Percentiles rank a stretch among this genome's conserved stretches.
Evolutionary conservation across 768 basidiomycete genomes (phyloP).

Genomic region (Termitomyces sp.): DNA sequence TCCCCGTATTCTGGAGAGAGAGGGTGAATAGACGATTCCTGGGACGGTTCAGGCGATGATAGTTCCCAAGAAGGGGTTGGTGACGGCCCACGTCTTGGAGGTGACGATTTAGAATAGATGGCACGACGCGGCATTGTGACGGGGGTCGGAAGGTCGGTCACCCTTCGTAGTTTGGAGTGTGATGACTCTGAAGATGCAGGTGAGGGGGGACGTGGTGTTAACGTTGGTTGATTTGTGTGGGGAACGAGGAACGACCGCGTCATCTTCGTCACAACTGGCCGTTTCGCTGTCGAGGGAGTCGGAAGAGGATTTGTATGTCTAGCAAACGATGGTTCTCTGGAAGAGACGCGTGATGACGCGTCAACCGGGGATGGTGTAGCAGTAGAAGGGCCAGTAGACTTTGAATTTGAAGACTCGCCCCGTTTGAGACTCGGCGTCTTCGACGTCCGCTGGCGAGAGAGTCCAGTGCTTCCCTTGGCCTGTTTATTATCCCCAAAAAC

Average conservation of each 20-base stretch:
- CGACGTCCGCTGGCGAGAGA: not conserved
- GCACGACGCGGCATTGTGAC: conserved; percentile 5
- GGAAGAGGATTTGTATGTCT: not conserved
- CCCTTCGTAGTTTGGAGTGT: not conserved
- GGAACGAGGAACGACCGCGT: conserved; percentile 2
- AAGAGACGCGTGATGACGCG: not conserved
- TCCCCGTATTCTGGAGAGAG: no score
- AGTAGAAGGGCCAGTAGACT: not conserved
- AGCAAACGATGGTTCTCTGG: not conserved
- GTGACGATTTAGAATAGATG: not conserved
- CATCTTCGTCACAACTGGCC: not conserved
- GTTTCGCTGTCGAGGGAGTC: not conserved
- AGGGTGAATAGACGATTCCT: not conserved
- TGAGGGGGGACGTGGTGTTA: not conserved
- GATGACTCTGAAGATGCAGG: not conserved
- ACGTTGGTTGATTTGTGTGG: not conserved
- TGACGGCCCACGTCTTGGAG: not conserved
- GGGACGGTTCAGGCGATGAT: not conserved
- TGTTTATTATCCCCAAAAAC: not conserved
- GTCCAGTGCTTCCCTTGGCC: not conserved
- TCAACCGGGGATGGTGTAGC: conserved; percentile 3
- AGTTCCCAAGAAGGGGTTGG: not conserved
- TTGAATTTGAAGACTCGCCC: not conserved
- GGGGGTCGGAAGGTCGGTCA: conserved; percentile 1
- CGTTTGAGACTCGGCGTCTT: not conserved